Evolutionary conservation across 768 basidiomycete species (phyloP).

Genomic region (Tricholoma sp.): DNA sequence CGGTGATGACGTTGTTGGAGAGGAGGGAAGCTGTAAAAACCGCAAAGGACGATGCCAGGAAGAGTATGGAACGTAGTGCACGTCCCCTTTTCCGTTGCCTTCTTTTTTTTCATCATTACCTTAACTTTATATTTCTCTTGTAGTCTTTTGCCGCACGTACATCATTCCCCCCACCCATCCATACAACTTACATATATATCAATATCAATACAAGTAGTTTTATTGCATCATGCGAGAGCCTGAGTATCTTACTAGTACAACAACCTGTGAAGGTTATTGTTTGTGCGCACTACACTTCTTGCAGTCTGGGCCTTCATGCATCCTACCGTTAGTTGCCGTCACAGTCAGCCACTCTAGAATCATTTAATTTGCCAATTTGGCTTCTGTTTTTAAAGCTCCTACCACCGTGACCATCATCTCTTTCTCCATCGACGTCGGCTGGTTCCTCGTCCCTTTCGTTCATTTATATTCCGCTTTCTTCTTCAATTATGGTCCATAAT

Average conservation of each 20-base stretch:
- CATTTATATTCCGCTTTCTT: background rate
- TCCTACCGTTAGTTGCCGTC: too few relatives aligned
- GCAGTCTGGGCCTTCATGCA: too few relatives aligned
- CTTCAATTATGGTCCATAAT: constrained; percentile 21
- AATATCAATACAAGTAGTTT: constrained; percentile 19
- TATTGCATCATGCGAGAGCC: background rate
- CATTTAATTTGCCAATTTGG: background rate
- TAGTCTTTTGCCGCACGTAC: constrained; percentile 29
- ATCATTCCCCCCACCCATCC: constrained; percentile 31
- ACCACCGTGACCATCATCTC: background rate
- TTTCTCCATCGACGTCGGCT: constrained; percentile 13
- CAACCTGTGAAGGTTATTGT: too few relatives aligned
- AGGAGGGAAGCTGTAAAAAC: constrained; percentile 13
- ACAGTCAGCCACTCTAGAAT: background rate
- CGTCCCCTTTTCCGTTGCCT: constrained; percentile 32
- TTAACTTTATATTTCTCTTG: constrained; percentile 25
- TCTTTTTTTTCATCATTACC: constrained; percentile 17
- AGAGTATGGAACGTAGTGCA: constrained; percentile 44
- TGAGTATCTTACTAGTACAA: too few relatives aligned
- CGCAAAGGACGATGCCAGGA: constrained; percentile 16
- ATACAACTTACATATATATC: constrained; percentile 18
- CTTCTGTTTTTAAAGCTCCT: background rate
- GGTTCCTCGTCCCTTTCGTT: constrained; percentile 13
- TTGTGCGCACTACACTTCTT: too few relatives aligned
- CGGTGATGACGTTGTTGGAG: constrained; percentile 8